Evolutionary conservation across 2,329 filamentous ascomycete genomes (phyloP).

Genomic region (Colletotrichum sp.): DNA sequence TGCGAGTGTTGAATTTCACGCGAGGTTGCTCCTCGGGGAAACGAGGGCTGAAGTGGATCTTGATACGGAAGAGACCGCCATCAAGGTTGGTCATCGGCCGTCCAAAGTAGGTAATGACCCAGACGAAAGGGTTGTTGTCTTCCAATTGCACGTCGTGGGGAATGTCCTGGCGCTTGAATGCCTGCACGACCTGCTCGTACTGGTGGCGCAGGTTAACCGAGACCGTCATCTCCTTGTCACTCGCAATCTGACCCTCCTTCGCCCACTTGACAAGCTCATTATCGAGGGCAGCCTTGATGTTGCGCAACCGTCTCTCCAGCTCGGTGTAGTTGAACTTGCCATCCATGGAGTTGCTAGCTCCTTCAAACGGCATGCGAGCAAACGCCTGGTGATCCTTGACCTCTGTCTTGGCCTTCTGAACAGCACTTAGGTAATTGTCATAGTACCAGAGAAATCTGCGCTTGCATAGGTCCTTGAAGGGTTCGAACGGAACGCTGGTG

Average conservation of each 20-base stretch:
- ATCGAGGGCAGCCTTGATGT: slow-evolving; percentile 73
- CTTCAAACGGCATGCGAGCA: slow-evolving; percentile 87
- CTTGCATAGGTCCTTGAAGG: slow-evolving; percentile 91
- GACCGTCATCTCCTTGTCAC: slow-evolving; percentile 72
- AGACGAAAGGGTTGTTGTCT: slow-evolving; percentile 86
- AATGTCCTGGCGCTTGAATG: slow-evolving; percentile 73
- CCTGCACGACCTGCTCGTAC: slow-evolving; percentile 79
- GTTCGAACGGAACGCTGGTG: slow-evolving; percentile 69
- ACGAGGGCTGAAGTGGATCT: slow-evolving; percentile 77
- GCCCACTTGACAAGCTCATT: slow-evolving; percentile 77
- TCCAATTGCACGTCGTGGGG: slow-evolving; percentile 79
- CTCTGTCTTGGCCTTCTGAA: slow-evolving; percentile 68
- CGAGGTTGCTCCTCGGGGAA: slow-evolving; percentile 92
- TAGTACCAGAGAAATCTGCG: slow-evolving; percentile 96
- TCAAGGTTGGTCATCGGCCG: slow-evolving; percentile 92
- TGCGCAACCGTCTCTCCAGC: slow-evolving; percentile 70
- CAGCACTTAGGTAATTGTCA: slow-evolving; percentile 78
- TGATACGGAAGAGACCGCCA: slow-evolving; percentile 86
- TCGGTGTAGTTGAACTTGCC: slow-evolving; percentile 83
- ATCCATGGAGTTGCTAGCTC: slow-evolving; percentile 77
- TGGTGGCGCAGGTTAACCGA: slow-evolving; percentile 84
- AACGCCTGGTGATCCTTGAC: slow-evolving; percentile 71
- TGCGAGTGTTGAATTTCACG: slow-evolving; percentile 76
- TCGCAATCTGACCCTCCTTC: slow-evolving; percentile 66
- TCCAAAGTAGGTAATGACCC: slow-evolving; percentile 89